Conservation (phyloP, 345 rosid species). For the Crucihimalaya himalaica region DNA sequence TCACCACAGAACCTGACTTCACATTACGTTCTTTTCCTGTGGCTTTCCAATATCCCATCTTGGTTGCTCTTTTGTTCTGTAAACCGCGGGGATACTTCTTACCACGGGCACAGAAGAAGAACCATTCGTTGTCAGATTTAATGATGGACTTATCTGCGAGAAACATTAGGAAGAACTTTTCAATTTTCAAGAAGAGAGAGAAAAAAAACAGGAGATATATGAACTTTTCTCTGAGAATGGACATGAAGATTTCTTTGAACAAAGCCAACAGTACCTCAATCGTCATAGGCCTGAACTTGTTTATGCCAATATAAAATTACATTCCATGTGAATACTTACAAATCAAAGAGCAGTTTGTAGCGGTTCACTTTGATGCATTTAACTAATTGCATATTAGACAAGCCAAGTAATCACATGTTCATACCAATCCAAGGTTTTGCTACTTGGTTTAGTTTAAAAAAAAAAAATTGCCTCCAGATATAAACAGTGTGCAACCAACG, state of each 20-base stretch:
- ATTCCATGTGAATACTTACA: conserved; percentile 15
- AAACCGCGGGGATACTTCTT: conserved; percentile 90
- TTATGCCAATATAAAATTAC: neutral
- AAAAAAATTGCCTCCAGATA: neutral
- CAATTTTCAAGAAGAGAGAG: neutral
- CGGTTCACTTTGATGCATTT: neutral
- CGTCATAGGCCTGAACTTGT: conserved; percentile 21
- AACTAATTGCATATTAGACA: neutral
- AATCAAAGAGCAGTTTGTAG: conserved; percentile 16
- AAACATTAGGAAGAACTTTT: neutral
- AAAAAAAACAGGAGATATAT: neutral
- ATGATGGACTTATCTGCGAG: conserved; percentile 61
- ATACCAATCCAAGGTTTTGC: neutral
- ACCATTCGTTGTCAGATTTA: conserved; percentile 79
- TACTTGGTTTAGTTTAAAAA: neutral
- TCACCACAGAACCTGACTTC: conserved; percentile 57
- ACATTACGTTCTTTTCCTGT: conserved; percentile 90
- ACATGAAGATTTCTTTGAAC: conserved; percentile 20
- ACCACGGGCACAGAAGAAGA: conserved; percentile 83
- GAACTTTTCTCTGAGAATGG: neutral
- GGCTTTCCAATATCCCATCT: conserved; percentile 89
- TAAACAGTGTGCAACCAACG: neutral
- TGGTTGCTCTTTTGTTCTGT: conserved; percentile 82
- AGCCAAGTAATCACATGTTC: neutral
- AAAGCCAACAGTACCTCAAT: neutral